Evolutionary conservation across 208 protist genomes (phyloP), one percentile per base, ranked within the genome.

Genomic region (Acanthamoeba sp.): DNA sequence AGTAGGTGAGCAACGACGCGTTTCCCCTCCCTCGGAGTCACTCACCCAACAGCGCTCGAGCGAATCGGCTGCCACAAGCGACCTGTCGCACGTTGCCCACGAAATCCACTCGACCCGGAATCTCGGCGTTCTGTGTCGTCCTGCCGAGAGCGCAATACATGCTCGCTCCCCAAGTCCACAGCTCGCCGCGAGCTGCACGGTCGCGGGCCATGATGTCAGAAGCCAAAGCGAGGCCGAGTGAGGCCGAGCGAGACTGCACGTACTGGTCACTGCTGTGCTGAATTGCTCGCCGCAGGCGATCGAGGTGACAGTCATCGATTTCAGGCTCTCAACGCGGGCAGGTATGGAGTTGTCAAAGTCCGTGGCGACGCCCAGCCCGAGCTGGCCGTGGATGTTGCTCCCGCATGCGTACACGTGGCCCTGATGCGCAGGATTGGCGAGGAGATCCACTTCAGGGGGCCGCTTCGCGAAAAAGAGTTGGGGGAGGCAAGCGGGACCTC

Each of bases 181-280:
- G 38, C 71, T 82, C 71, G 7, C 71, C 71, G 22, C 36, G 36
- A 1, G 38, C 71, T 82, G 71, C 18, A 12, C 5, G 2, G 0
- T 20, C 40, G 71, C 71, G 71, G 6, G 66, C 36, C 1, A 20
- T 32, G 69, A 40, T 32, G 36, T 42, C 14, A 0, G 22, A 5
- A 29, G 1, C 1, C 0, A 71, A 34, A 36, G 5, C 62, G 62
- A n/a, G 29, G n/a, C 62, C 7, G 2, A 20, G 62, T 14, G 59
- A 36, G 59, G 55, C 2, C 5, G 55, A 62, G 55, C 22, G 12
- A 69, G 27, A 22, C 22, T 36, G 36, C 14, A 48, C 71, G 71
- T n/a, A 82, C 71, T 10, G 27, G 71, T 82, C 20, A 82, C 71
- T 3, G 71, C 71, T 6, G 71, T 20, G 71, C 71, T 82, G 71